These are phyloP conservation scores for Pichia sp. DNA, from an alignment of 1,139 yeast genomes.

Conservation along the genomic window DNA sequence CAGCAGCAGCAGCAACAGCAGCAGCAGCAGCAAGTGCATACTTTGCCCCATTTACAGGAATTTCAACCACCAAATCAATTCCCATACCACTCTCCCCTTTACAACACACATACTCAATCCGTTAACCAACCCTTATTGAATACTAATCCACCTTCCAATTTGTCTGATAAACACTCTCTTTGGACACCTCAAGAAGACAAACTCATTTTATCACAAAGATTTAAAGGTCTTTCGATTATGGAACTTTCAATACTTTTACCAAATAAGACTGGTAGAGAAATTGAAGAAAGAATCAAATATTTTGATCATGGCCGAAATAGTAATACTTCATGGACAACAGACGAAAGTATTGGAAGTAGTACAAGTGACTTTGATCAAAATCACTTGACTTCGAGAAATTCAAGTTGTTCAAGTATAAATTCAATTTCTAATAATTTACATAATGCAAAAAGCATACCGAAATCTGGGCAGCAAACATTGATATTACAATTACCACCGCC, in stretches of 20 bases:
- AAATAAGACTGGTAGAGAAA: slow-evolving; percentile 67
- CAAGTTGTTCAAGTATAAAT: slow-evolving; percentile 5
- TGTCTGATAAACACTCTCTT: background rate
- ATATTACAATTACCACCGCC: background rate
- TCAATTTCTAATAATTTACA: background rate
- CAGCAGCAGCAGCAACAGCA: background rate
- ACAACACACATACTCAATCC: too few relatives aligned
- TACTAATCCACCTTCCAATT: too few relatives aligned
- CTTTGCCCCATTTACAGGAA: too few relatives aligned
- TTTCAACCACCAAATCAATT: too few relatives aligned
- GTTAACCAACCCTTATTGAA: too few relatives aligned
- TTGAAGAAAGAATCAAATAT: slow-evolving; percentile 52
- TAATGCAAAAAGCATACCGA: background rate
- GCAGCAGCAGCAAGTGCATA: too few relatives aligned
- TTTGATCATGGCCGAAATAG: slow-evolving; percentile 34
- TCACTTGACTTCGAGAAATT: background rate
- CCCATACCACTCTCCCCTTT: too few relatives aligned
- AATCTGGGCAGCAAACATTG: background rate
- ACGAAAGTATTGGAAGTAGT: background rate
- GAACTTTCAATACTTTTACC: slow-evolving; percentile 71
- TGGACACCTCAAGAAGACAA: slow-evolving; percentile 67
- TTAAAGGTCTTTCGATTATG: slow-evolving; percentile 57
- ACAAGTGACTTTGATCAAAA: background rate
- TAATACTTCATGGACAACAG: slow-evolving; percentile 14
- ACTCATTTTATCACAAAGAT: slow-evolving; percentile 48